Percentiles rank a stretch among this genome's conserved stretches.
These are phyloP conservation scores for Colletotrichum sp. DNA, from an alignment of 2,329 filamentous ascomycete genomes.

Conservation along the genomic window DNA sequence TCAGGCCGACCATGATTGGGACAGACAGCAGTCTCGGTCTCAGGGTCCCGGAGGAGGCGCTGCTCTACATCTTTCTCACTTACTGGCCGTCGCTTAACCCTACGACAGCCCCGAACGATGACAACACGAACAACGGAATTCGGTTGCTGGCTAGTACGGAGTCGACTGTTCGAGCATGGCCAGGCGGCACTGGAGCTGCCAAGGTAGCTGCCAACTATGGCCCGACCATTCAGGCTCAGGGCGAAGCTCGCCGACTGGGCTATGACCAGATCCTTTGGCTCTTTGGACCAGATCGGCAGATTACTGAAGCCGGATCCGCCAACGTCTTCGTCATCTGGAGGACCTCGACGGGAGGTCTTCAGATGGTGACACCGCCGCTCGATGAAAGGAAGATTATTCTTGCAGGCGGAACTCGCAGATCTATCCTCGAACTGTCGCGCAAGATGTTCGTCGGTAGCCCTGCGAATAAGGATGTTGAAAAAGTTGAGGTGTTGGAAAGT, in stretches of 20 bases:
- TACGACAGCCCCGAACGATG: background rate
- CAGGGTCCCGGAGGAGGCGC: background rate
- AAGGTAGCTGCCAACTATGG: constrained; percentile 23
- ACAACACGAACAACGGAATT: background rate
- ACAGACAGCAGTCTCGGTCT: background rate
- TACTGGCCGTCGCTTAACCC: background rate
- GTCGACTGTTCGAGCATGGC: background rate
- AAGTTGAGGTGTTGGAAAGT: constrained; percentile 77
- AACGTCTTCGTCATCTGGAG: constrained; percentile 12
- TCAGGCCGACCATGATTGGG: background rate
- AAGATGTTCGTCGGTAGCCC: background rate
- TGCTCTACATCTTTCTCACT: background rate
- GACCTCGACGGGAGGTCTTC: background rate
- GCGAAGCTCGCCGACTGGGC: constrained; percentile 5
- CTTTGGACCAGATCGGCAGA: background rate
- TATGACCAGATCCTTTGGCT: constrained; percentile 21
- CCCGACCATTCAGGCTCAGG: constrained; percentile 8
- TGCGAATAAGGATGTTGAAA: constrained; percentile 44
- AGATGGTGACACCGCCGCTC: background rate
- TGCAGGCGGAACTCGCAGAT: background rate
- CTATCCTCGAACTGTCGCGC: background rate
- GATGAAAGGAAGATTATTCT: background rate
- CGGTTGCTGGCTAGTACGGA: background rate
- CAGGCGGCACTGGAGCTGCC: constrained; percentile 6
- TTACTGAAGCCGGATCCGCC: constrained; percentile 2